phyloP scores from a whole-genome alignment of 352 stramenopile genomes.

The Thalassiosira mediterranea region DNA sequence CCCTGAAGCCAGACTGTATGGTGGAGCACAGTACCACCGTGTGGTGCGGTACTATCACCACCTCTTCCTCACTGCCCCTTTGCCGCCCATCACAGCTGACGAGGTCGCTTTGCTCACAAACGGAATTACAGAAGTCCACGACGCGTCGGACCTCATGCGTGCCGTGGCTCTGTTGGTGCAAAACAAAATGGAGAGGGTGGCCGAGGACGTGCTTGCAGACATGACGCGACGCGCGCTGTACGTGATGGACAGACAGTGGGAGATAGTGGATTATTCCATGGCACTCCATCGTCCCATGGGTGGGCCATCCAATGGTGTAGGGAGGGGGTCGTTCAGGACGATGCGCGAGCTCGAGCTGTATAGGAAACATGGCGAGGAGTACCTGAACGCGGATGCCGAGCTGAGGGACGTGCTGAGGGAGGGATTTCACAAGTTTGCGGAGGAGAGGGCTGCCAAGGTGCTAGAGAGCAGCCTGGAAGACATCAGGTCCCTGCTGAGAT shows the following conservation, averaged over 20 bases:
- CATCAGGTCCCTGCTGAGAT: constrained; percentile 19
- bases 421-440: constrained; percentile 33
- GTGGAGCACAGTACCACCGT: constrained; percentile 32
- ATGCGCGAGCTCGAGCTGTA: constrained; percentile 9
- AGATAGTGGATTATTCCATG: constrained; percentile 35
- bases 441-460: constrained; percentile 15
- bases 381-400: constrained; percentile 10
- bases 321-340: constrained; percentile 14
- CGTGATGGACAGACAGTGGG: constrained; percentile 36
- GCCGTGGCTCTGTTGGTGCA: constrained; percentile 27
- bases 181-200: constrained; percentile 36
- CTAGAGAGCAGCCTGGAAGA: constrained; percentile 26
- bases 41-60: constrained; percentile 35
- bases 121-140: constrained; percentile 35
- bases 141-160: constrained; percentile 33
- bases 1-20: constrained; percentile 30
- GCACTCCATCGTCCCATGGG: constrained; percentile 27
- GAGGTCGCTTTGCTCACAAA: constrained; percentile 32
- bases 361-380: constrained; percentile 15
- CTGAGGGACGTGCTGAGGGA: constrained; percentile 15
- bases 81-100: constrained; percentile 34
- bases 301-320: constrained; percentile 6
- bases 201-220: constrained; percentile 32
- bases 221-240: constrained; percentile 34
- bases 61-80: constrained; percentile 26